Conservation (phyloP, 2,329 filamentous ascomycete genomes). For the Phaeosphaeriaceae sp. region DNA sequence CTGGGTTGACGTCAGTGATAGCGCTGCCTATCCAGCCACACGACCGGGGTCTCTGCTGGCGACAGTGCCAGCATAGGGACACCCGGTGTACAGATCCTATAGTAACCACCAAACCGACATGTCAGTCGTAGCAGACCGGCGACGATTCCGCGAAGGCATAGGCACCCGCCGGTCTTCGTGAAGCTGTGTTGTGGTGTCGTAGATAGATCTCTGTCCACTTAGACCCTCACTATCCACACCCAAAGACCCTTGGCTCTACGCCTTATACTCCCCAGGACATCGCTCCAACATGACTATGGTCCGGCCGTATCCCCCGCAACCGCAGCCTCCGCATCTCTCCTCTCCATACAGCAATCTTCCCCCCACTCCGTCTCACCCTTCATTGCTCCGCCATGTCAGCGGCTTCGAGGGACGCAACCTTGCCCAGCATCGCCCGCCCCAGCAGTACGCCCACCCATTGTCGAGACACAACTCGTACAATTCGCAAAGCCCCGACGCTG, state of each 20-base stretch:
- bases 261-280: slow-evolving; percentile 9
- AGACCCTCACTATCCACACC: too few relatives aligned
- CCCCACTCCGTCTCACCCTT: slow-evolving; percentile 31
- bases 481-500: slow-evolving; percentile 33
- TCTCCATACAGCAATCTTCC: slow-evolving; percentile 32
- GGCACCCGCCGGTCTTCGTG: slow-evolving; percentile 50
- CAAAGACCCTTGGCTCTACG: too few relatives aligned
- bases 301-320: slow-evolving; percentile 45
- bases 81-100: slow-evolving; percentile 17
- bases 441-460: slow-evolving; percentile 50
- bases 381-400: slow-evolving; percentile 35
- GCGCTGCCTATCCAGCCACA: slow-evolving; percentile 3
- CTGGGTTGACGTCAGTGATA: slow-evolving; percentile 11
- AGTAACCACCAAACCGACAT: slow-evolving; percentile 39
- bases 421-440: slow-evolving; percentile 34
- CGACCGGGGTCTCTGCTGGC: slow-evolving; percentile 41
- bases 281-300: slow-evolving; percentile 47
- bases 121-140: slow-evolving; percentile 45
- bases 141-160: slow-evolving; percentile 53
- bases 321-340: slow-evolving; percentile 37
- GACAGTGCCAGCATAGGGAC: slow-evolving; percentile 26
- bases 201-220: too few relatives aligned
- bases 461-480: slow-evolving; percentile 48
- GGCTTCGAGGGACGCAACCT: slow-evolving; percentile 29
- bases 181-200: slow-evolving; percentile 44